Evolutionary conservation across 2,329 filamentous ascomycete species (phyloP), one percentile per base, ranked within the genome.

Genomic region (Beauveria varroae): DNA sequence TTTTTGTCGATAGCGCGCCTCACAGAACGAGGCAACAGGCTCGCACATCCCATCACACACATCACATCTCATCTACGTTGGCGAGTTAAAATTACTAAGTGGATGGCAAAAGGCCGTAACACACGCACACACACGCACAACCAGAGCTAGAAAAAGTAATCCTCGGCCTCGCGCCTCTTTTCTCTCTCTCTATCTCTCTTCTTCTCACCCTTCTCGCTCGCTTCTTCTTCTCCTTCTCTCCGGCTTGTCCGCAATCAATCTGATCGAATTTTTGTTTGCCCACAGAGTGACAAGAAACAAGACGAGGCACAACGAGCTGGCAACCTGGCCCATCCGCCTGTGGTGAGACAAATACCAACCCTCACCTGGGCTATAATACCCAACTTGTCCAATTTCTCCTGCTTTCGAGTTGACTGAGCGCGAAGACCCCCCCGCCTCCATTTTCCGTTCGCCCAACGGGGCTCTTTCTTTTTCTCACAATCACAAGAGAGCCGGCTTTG

Each of bases 281-380:
- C 41, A 46, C n/a, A 57, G n/a, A 57, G 40, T 5, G 34, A 26
- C n/a, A 3, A 20, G 30, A 46, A 44, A 44, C 26, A 46, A 34
- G 20, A 18, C 24, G 4, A 54, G n/a, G 24, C 37, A 43, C 14
- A 43, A 41, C 37, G 10, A 18, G 41, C 54, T 47, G 54, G 47
- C 43, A 47, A 57, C 54, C 40, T 44, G 53, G 53, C 22, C 52
- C 41, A 26, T 57, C 20, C 28, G 26, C 40, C 20, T n/a, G 26
- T 47, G 41, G 26, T 57, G 54, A 57, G 54, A 57, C 54, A 57
- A 47, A 47, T 37, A 47, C 54, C 26, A 57, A 57, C 41, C 26
- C 18, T 57, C 43, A 18, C 26, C 26, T 30, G 41, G 14, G 53
- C 53, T 56, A 56, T 56, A 56, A 22, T 47, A 57, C 54, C 54